Base-by-base conservation (phyloP, 2,329 filamentous ascomycete genomes). In the Aspergillus quadricinctus region DNA sequence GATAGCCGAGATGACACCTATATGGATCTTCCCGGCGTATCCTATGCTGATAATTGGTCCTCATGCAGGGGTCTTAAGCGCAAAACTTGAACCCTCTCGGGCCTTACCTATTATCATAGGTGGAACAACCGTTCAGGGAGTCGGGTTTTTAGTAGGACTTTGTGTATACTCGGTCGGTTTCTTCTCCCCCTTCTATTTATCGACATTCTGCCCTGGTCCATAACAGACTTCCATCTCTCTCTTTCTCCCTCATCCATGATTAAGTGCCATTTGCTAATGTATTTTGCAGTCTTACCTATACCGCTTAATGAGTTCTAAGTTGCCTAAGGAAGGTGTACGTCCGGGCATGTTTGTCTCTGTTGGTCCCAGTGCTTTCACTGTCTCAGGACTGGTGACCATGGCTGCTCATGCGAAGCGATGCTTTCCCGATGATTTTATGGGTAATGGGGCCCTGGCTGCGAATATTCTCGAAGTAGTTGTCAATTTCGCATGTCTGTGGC, bases 21-120 rank as follows among this genome's bases (percentile, higher is more conserved):
- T 91, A 19, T 94, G 90, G 90, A 91, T 93, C 54, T 94, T 94
- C 62, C 90, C 90, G 0, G 89, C 88, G 0, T 95, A 95, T 61
- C 89, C 90, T 0, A 79, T 94, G 23, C 81, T 95, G 3, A 83
- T 94, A 8, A 84, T 88, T 23, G 90, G 88, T 0, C 88, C 90
- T 0, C 85, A 92, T 63, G 90, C 88, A 4, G 81, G 82, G 19
- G 84, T 81, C 6, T 69, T 87, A 11, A 78, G 81, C 23, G 67
- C 72, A 2, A 78, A 81, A 50, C 65, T 83, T 3, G 64, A 73
- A n/a, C 72, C 71, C 0, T 61, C 64, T 0, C 70, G 68, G 8
- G 78, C 80, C 0, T 73, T 86, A n/a, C 71, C 75, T 3, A 80
- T 87, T 56, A 81, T 87, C 31, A 72, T 87, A 41, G 82, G 82